phyloP scores from a whole-genome alignment of 345 rosid species.

The Aquilaria sinensis region DNA sequence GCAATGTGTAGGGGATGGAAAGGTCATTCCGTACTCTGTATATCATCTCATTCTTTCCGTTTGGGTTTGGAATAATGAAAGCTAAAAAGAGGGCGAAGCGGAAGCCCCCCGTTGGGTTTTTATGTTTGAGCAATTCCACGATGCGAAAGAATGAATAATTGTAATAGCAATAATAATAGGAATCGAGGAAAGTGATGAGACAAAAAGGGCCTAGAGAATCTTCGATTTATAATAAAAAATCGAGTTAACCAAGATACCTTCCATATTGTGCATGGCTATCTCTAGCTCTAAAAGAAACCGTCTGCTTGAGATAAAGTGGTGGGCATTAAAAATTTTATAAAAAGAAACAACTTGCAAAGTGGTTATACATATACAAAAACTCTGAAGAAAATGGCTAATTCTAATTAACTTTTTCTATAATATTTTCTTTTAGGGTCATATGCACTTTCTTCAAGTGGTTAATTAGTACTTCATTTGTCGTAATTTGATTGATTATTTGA shows the following conservation, averaged over 20 bases:
- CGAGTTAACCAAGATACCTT: slow-evolving; percentile 14
- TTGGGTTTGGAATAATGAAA: slow-evolving; percentile 48
- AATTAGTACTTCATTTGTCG: no score
- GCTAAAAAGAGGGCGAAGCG: slow-evolving; percentile 10
- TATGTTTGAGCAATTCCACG: slow-evolving; percentile 27
- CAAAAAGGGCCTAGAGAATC: slow-evolving; percentile 16
- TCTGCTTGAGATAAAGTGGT: neutral
- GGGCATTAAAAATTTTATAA: neutral
- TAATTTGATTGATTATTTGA: no score
- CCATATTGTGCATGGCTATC: neutral
- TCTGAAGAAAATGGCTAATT: no score
- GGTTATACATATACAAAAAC: no score
- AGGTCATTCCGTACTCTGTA: slow-evolving; percentile 8
- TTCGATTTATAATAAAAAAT: slow-evolving; percentile 18
- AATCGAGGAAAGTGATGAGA: neutral
- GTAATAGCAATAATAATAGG: slow-evolving; percentile 24
- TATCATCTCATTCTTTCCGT: slow-evolving; percentile 30
- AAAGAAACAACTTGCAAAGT: neutral
- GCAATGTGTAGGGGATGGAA: slow-evolving; percentile 16
- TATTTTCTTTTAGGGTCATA: no score
- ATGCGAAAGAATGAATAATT: slow-evolving; percentile 17
- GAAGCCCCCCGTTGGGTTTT: slow-evolving; percentile 43
- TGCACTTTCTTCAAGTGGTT: no score
- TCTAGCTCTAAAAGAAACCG: neutral
- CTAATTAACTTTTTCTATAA: no score